Evolutionary conservation across 83 land plant genomes (phyloP).

Genomic region (Picea abies): DNA sequence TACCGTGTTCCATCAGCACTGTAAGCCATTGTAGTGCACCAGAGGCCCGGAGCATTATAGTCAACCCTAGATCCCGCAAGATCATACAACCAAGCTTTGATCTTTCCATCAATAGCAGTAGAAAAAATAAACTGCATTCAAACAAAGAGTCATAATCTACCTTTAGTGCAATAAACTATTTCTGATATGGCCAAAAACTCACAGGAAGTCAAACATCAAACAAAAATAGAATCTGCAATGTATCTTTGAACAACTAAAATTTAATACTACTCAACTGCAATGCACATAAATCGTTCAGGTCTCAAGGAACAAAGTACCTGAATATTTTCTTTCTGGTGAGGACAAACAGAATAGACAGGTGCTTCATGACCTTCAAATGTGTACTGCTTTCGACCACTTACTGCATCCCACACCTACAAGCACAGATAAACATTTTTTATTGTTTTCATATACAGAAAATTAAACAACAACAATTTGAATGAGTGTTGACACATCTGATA

Average conservation of each 20-base stretch:
- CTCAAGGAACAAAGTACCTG: constrained; percentile 50
- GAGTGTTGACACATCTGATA: neutral
- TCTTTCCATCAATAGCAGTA: constrained; percentile 94
- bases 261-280: neutral
- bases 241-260: neutral
- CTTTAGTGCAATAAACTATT: neutral
- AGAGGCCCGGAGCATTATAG: constrained; percentile 94
- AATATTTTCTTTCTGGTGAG: constrained; percentile 88
- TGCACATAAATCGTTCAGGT: neutral
- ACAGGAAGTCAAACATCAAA: neutral
- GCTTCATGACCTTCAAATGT: constrained; percentile 98
- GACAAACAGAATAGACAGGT: constrained; percentile 95
- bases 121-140: constrained; percentile 90
- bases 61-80: constrained; percentile 87
- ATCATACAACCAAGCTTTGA: constrained; percentile 97
- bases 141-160: constrained; percentile 1
- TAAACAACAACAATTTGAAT: neutral
- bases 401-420: constrained; percentile 92
- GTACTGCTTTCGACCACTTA: constrained; percentile 63
- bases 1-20: constrained; percentile 98
- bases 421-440: neutral
- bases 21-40: constrained; percentile 97
- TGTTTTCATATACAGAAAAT: neutral
- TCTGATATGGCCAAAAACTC: neutral
- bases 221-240: neutral